These are phyloP conservation scores for Curvularia verruculosa DNA, from an alignment of 2,329 filamentous ascomycete genomes.

Conservation along the genomic window DNA sequence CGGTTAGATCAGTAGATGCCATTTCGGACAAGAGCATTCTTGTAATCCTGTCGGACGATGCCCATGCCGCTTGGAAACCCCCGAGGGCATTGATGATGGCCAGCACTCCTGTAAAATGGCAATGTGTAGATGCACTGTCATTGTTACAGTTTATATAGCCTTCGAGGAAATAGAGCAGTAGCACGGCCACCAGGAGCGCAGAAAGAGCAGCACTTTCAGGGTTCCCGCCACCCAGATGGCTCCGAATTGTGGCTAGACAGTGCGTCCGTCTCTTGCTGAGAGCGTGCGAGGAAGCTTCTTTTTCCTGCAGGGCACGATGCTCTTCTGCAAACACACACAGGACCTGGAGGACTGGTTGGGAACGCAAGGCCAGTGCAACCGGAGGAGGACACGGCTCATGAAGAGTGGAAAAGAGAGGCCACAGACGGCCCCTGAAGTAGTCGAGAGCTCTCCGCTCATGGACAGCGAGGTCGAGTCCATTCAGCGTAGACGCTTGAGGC, in stretches of 20 bases:
- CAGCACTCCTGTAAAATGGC: constrained; percentile 59
- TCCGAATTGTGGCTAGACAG: constrained; percentile 19
- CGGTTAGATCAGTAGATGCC: constrained; percentile 24
- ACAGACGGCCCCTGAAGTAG: constrained; percentile 21
- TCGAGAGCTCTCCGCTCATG: constrained; percentile 23
- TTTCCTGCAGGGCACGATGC: constrained; percentile 19
- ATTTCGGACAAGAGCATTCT: constrained; percentile 24
- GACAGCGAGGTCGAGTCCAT: constrained; percentile 9
- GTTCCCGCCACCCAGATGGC: constrained; percentile 9
- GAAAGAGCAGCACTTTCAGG: constrained; percentile 12
- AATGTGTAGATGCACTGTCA: constrained; percentile 19
- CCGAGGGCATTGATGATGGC: constrained; percentile 76
- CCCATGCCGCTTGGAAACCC: constrained; percentile 50
- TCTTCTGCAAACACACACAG: constrained; percentile 20
- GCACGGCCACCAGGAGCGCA: constrained; percentile 19
- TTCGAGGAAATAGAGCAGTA: constrained; percentile 23
- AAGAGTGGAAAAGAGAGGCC: constrained; percentile 21
- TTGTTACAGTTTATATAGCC: constrained; percentile 22
- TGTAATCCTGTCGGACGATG: constrained; percentile 11
- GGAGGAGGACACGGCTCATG: constrained; percentile 17
- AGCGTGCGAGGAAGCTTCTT: constrained; percentile 7
- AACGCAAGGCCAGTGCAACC: constrained; percentile 16
- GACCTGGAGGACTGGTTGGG: constrained; percentile 21
- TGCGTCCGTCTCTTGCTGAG: constrained; percentile 12
- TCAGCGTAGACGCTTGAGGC: constrained; percentile 2